Percentiles rank a stretch among this genome's conserved stretches.
Evolutionary conservation across 2,329 filamentous ascomycete species (phyloP).

Genomic region (Monosporascus sp.): DNA sequence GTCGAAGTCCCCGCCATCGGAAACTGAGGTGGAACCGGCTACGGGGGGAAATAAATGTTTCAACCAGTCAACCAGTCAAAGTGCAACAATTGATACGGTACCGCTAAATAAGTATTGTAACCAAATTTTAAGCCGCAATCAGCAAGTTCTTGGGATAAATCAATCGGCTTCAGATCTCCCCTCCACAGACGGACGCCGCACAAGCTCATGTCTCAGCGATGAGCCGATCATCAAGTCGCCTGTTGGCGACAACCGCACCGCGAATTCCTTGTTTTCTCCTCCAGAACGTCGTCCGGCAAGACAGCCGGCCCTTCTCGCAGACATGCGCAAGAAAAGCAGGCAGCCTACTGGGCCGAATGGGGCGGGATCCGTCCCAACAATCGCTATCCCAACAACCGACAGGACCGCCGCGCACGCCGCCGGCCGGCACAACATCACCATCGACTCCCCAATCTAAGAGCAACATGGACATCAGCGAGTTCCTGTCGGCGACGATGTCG

Average conservation of each 20-base stretch:
- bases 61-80: no score
- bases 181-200: background rate
- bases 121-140: background rate
- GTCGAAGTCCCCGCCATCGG: background rate
- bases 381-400: background rate
- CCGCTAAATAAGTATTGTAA: no score
- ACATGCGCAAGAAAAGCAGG: slow-evolving; percentile 26
- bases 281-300: slow-evolving; percentile 16
- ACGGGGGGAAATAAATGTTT: no score
- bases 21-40: background rate
- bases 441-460: background rate
- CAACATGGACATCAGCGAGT: background rate
- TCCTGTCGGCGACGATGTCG: background rate
- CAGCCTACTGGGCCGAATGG: background rate
- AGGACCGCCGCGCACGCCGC: background rate
- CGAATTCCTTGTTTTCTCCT: slow-evolving; percentile 20
- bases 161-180: no score
- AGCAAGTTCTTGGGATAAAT: background rate
- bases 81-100: no score
- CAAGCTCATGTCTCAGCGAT: slow-evolving; percentile 31
- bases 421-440: background rate
- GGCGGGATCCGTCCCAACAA: background rate
- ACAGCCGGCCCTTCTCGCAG: slow-evolving; percentile 33
- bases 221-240: slow-evolving; percentile 40
- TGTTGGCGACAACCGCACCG: slow-evolving; percentile 35